Conservation (phyloP, 2,329 filamentous ascomycete genomes). For the Penicillium crustosum region DNA sequence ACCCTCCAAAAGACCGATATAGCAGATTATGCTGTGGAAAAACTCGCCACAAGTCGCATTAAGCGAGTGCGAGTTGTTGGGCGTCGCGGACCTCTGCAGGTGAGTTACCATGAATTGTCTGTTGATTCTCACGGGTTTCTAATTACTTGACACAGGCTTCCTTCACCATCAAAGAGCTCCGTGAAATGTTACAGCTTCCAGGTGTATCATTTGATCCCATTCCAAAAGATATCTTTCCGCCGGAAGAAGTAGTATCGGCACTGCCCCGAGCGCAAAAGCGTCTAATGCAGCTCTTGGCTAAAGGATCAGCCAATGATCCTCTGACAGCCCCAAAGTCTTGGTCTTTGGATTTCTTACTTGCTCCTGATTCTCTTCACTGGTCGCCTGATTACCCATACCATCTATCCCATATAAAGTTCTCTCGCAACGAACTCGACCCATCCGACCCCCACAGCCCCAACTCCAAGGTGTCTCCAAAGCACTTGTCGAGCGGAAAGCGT, state of each 20-base stretch:
- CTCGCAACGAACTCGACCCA: slow-evolving; percentile 50
- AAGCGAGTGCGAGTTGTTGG: slow-evolving; percentile 84
- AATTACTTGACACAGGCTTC: slow-evolving; percentile 60
- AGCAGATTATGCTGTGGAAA: slow-evolving; percentile 75
- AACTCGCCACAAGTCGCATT: slow-evolving; percentile 69
- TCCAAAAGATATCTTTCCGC: slow-evolving; percentile 65
- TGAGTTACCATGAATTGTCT: slow-evolving; percentile 36
- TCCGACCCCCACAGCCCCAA: slow-evolving; percentile 54
- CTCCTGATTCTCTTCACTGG: slow-evolving; percentile 67
- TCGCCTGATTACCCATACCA: slow-evolving; percentile 45
- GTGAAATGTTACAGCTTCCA: slow-evolving; percentile 79
- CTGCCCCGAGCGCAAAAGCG: slow-evolving; percentile 74
- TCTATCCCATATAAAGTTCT: slow-evolving; percentile 68
- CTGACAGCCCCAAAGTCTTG: slow-evolving; percentile 64
- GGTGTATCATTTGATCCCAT: slow-evolving; percentile 70
- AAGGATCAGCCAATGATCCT: slow-evolving; percentile 62
- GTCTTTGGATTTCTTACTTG: slow-evolving; percentile 83
- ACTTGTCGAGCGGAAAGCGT: slow-evolving; percentile 51
- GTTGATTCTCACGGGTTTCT: slow-evolving; percentile 2
- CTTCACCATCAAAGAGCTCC: slow-evolving; percentile 91
- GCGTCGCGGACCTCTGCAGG: slow-evolving; percentile 83
- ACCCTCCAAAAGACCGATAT: slow-evolving; percentile 81
- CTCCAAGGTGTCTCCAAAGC: slow-evolving; percentile 48
- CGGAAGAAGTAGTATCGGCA: slow-evolving; percentile 57
- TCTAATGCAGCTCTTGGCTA: slow-evolving; percentile 75